Conservation (phyloP, 2,329 filamentous ascomycete species). For the Trichoderma koningiopsis region DNA sequence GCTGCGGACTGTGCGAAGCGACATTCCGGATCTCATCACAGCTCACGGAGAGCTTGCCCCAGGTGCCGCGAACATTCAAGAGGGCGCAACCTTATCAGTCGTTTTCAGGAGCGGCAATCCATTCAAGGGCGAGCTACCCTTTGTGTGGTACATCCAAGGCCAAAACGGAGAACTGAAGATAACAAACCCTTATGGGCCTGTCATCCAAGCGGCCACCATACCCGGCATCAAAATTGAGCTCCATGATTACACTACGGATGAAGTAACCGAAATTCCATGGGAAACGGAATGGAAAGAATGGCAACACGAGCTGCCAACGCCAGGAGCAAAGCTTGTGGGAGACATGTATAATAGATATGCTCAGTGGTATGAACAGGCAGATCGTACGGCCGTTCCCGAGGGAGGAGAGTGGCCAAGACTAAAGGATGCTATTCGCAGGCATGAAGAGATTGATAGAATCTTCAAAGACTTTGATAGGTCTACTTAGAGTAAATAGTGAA, state of each 20-base stretch:
- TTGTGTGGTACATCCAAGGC: conserved; percentile 5
- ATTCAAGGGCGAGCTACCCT: neutral
- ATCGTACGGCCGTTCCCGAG: neutral
- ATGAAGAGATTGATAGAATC: conserved; percentile 3
- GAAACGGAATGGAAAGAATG: conserved; percentile 13
- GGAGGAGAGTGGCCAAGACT: conserved; percentile 10
- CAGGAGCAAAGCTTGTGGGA: conserved; percentile 6
- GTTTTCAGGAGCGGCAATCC: neutral
- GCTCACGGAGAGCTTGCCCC: conserved; percentile 14
- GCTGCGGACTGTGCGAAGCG: neutral
- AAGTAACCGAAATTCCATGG: conserved; percentile 1
- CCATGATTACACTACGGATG: neutral
- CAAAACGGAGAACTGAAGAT: conserved; percentile 8
- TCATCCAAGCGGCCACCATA: neutral
- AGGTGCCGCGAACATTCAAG: conserved; percentile 6
- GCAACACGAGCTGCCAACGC: neutral
- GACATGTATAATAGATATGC: conserved; percentile 17
- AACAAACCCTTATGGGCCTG: neutral
- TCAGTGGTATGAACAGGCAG: conserved; percentile 2
- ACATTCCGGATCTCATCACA: neutral
- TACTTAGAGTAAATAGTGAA: neutral
- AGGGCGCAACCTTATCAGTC: neutral
- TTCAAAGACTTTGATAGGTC: neutral
- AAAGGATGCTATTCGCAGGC: conserved; percentile 10
- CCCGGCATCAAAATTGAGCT: conserved; percentile 8